Conservation (phyloP, 495 filamentous ascomycete genomes). For the Aspergillus taichungensis region DNA sequence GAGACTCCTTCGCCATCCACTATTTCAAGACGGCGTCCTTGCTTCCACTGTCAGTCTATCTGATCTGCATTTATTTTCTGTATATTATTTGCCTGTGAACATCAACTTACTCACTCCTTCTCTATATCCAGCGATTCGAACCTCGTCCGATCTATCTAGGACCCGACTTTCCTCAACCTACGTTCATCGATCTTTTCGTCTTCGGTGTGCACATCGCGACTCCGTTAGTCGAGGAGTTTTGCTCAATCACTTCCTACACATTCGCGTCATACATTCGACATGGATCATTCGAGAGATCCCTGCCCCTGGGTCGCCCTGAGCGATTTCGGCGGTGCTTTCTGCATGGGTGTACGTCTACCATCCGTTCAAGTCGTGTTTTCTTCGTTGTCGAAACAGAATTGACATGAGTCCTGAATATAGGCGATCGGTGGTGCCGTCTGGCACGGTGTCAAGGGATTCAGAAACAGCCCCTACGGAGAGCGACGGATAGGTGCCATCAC, state of each 20-base stretch:
- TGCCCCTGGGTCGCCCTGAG: slow-evolving; percentile 95
- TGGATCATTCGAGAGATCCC: slow-evolving; percentile 94
- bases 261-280: slow-evolving; percentile 26
- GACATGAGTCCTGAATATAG: slow-evolving; percentile 9
- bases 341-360: slow-evolving; percentile 74
- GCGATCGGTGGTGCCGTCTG: slow-evolving; percentile 86
- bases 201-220: neutral
- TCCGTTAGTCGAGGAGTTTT: neutral
- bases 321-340: slow-evolving; percentile 95
- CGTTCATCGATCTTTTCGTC: neutral
- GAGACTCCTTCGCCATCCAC: too few species aligned
- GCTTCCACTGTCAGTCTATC: too few species aligned
- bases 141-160: neutral
- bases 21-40: too few species aligned
- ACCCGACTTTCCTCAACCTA: slow-evolving; percentile 1
- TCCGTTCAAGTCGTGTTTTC: neutral
- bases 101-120: neutral
- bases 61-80: neutral
- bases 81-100: neutral
- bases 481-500: slow-evolving; percentile 91
- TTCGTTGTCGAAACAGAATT: slow-evolving; percentile 4
- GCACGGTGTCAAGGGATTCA: slow-evolving; percentile 96
- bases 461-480: slow-evolving; percentile 86
- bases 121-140: neutral
- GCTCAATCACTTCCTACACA: slow-evolving; percentile 5